phyloP scores from a whole-genome alignment of 306 rosid genomes.

The Inga leiocalycina region DNA sequence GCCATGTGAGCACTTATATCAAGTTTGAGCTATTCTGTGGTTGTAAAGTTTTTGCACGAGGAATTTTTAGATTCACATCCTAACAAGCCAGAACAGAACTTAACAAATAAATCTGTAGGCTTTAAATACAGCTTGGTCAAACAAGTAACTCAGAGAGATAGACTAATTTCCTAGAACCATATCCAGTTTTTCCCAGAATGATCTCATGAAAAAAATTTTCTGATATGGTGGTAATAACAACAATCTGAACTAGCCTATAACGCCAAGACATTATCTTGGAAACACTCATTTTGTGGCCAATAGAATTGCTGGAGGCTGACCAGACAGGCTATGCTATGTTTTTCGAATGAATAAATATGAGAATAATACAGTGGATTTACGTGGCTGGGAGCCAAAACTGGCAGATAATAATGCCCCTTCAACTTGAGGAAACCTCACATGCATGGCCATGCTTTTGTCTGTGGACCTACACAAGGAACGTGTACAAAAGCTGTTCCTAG shows the following conservation, averaged over 20 bases:
- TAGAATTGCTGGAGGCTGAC: conserved; percentile 56
- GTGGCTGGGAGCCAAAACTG: conserved; percentile 31
- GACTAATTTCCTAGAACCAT: background rate
- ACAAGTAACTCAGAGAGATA: background rate
- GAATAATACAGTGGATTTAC: conserved; percentile 32
- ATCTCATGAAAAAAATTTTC: background rate
- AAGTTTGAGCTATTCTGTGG: background rate
- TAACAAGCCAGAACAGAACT: background rate
- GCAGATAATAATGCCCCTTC: background rate
- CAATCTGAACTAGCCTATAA: conserved; percentile 35
- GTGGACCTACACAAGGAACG: conserved; percentile 42
- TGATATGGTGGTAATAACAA: background rate
- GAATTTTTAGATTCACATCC: conserved; percentile 35
- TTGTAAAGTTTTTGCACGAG: background rate
- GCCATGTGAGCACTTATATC: conserved; percentile 26
- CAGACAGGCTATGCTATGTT: conserved; percentile 48
- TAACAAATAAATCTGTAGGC: background rate
- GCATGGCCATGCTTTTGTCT: conserved; percentile 46
- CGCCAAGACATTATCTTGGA: conserved; percentile 32
- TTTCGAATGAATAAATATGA: conserved; percentile 29
- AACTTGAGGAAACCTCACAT: conserved; percentile 40
- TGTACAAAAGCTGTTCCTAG: background rate
- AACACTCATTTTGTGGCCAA: conserved; percentile 42
- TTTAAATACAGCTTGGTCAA: background rate
- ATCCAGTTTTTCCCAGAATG: conserved; percentile 8